Conservation (phyloP, 2,329 filamentous ascomycete genomes). For the Bipolaris bicolor region DNA sequence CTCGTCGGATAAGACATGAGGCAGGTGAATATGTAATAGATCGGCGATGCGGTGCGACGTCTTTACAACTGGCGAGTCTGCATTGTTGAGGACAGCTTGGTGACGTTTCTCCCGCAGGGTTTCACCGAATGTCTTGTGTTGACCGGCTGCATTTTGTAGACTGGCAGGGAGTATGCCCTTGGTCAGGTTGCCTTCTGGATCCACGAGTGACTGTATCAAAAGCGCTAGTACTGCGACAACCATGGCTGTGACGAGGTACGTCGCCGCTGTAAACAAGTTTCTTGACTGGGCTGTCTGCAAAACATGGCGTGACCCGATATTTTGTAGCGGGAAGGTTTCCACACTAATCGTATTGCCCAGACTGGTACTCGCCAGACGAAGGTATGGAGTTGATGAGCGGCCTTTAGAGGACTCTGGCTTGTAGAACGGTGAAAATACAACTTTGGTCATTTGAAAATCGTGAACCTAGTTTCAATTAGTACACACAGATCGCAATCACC, state of each 20-base stretch:
- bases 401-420: slow-evolving; percentile 38
- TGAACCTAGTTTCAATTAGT: slow-evolving; percentile 38
- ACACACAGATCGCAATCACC: neutral
- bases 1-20: slow-evolving; percentile 17
- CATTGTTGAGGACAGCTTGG: slow-evolving; percentile 32
- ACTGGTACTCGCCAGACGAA: slow-evolving; percentile 82
- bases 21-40: slow-evolving; percentile 37
- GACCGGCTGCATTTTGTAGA: slow-evolving; percentile 50
- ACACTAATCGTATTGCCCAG: slow-evolving; percentile 80
- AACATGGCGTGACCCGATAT: slow-evolving; percentile 67
- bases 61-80: slow-evolving; percentile 33
- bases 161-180: slow-evolving; percentile 59
- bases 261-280: slow-evolving; percentile 59
- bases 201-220: slow-evolving; percentile 65
- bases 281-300: slow-evolving; percentile 64
- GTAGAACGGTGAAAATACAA: slow-evolving; percentile 55
- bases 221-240: slow-evolving; percentile 68
- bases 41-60: slow-evolving; percentile 42
- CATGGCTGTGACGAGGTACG: slow-evolving; percentile 63
- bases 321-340: slow-evolving; percentile 74
- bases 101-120: slow-evolving; percentile 34
- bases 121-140: slow-evolving; percentile 39
- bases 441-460: slow-evolving; percentile 65
- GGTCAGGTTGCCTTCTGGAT: slow-evolving; percentile 56
- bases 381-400: slow-evolving; percentile 58